Base-by-base conservation (phyloP, 768 basidiomycete species). In the Boletus speciosus region DNA sequence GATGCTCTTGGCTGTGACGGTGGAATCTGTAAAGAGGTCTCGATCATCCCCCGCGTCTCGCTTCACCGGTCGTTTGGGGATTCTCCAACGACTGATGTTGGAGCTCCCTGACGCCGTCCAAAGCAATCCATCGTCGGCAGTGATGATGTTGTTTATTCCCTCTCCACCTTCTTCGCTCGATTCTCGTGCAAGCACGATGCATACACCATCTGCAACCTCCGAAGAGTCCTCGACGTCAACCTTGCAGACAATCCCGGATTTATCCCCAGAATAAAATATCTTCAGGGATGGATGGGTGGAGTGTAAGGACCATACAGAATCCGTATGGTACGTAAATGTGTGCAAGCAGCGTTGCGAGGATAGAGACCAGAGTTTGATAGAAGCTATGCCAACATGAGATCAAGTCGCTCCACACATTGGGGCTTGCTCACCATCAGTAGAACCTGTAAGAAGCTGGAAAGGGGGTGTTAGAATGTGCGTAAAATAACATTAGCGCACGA, bases 361-460 rank as follows among this genome's bases (percentile, higher is more conserved):
- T 16, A 98, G 77, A 1, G 95, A 98, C 97, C 97, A 99, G 29
- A 98, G 81, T 67, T 96, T 98, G 69, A 93, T 82, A 4, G 92
- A 93, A 10, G 91, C 75, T 76, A 59, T 46, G n/a, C 49, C 56
- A 31, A 52, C 6, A 55, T 62, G 46, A 54, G 59, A 64, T 65
- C 29, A 50, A 50, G 25, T 6, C 25, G 40, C 7, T 47, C 15
- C 49, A 50, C 7, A 21, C 10, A 40, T 19, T n/a, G 25, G 35
- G 19, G 23, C n/a, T 29, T 12, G 43, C 74, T 51, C 52, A 76
- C 71, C 86, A 63, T 93, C 91, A 6, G 90, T 86, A 44, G 90
- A 92, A 21, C 89, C 90, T 45, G 90, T 92, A 25, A 93, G 76
- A n/a, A 92, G 73, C 90, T 90, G 19, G 4, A 47, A 34, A 25